Base-by-base conservation (phyloP, 2,329 filamentous ascomycete species). In the Geoglossum cookeanum region DNA sequence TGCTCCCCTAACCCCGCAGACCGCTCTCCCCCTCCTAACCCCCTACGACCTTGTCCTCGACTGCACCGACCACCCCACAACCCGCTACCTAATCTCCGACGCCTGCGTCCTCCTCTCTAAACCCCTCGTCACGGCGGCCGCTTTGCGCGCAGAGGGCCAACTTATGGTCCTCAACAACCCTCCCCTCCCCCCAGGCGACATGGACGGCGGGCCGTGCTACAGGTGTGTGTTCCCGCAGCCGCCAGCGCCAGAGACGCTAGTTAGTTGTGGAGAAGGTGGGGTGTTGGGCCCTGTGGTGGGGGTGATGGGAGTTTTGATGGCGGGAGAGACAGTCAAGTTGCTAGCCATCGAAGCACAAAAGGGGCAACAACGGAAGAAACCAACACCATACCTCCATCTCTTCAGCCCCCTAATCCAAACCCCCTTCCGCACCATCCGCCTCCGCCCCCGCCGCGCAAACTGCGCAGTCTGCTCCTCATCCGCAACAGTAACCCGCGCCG, bases 261-360 rank as follows among this genome's bases (percentile, higher is more conserved):
- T 87, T 1, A 88, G 84, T 59, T 98, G 92, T 65, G 88, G 90
- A 45, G 92, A 98, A 67, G 91, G 90, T 8, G 92, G 92, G 0
- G 89, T 98, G 7, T 65, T 98, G 1, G 92, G 92, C 0, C 90
- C 92, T 0, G 89, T 96, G 0, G 92, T 98, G 0, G 92, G 92
- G 0, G 77, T 82, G 0, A 96, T 98, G 87, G 92, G 92, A 6
- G 83, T 95, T 0, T 71, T 97, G 58, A 92, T 97, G 71, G 91
- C 92, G 0, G 73, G 94, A 1, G 89, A 97, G 70, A 82, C 87
- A 0, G 82, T 97, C 64, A 92, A 94, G 67, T 69, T 96, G n/a
- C 75, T 96, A 15, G 76, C 22, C 79, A 0, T 64, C 72, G 29
- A 62, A 62, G 15, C 22, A 55, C 64, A 67, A 5, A 60, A 58